Percentiles rank a stretch among this genome's conserved stretches.
phyloP scores from a whole-genome alignment of 1,284 basidiomycete species.

The Trametes polyzona region DNA sequence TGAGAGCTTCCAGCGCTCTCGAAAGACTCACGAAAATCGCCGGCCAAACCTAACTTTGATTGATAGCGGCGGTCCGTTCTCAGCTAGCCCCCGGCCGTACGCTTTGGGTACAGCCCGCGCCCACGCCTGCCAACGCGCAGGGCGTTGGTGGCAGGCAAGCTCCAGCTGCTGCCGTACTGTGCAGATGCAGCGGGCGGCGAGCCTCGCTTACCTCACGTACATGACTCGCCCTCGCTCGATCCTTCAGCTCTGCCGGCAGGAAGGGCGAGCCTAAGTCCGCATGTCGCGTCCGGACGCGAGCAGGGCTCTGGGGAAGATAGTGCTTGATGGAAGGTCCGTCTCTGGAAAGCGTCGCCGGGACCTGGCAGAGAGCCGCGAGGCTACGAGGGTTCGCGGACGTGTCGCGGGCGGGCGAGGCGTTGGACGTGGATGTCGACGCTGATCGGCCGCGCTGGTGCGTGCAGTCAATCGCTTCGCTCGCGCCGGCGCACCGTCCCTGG shows the following conservation, averaged over 20 bases:
- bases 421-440: no score
- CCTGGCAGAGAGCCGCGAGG: not conserved
- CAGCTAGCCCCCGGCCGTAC: not conserved
- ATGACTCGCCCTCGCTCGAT: not conserved
- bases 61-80: not conserved
- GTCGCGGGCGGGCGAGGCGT: no score
- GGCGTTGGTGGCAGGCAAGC: not conserved
- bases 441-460: not conserved
- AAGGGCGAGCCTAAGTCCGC: not conserved
- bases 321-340: not conserved
- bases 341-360: not conserved
- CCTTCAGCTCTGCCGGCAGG: no score
- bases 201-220: constrained; percentile 9
- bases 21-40: constrained; percentile 10
- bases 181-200: not conserved
- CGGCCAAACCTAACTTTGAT: constrained; percentile 5
- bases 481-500: no score
- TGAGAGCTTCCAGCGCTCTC: constrained; percentile 2
- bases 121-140: not conserved
- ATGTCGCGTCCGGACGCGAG: not conserved
- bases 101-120: not conserved
- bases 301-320: not conserved
- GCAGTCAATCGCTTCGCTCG: no score
- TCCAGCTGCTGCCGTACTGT: no score
- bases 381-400: not conserved